Evolutionary conservation across 2,329 filamentous ascomycete species (phyloP).

Genomic region (Aspergillus jensenii): DNA sequence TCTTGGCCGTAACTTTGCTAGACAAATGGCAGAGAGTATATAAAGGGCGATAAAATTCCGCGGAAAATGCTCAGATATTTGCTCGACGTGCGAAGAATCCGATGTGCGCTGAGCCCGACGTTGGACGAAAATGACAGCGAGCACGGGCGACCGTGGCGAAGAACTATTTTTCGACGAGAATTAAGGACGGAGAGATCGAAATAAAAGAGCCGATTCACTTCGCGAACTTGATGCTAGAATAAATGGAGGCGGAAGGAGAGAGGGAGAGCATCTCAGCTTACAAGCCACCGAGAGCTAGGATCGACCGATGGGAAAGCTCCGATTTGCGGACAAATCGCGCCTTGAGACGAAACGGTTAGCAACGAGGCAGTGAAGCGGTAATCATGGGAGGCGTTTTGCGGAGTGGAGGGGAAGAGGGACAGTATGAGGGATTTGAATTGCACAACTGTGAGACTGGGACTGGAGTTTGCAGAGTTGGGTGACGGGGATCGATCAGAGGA

Average conservation of each 20-base stretch:
- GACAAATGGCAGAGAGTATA: slow-evolving; percentile 13
- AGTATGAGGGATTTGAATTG: slow-evolving; percentile 19
- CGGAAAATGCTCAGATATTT: neutral
- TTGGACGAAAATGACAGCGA: slow-evolving; percentile 1
- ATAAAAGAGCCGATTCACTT: slow-evolving; percentile 1
- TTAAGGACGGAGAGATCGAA: neutral
- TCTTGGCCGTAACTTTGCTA: slow-evolving; percentile 26
- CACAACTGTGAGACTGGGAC: slow-evolving; percentile 15
- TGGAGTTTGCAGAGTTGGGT: slow-evolving; percentile 7
- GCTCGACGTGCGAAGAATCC: neutral
- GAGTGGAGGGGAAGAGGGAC: slow-evolving; percentile 27
- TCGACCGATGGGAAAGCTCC: slow-evolving; percentile 24
- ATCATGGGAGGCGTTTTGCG: slow-evolving; percentile 1
- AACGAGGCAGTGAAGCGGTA: neutral
- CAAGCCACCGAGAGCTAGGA: slow-evolving; percentile 20
- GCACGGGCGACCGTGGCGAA: neutral
- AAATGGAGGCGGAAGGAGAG: slow-evolving; percentile 13
- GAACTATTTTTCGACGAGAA: neutral
- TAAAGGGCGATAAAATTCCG: slow-evolving; percentile 17
- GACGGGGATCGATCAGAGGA: slow-evolving; percentile 22
- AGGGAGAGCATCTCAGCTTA: slow-evolving; percentile 13
- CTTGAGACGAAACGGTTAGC: slow-evolving; percentile 20
- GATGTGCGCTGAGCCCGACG: neutral
- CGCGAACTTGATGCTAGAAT: slow-evolving; percentile 13
- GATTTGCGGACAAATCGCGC: slow-evolving; percentile 23